phyloP scores from a whole-genome alignment of 371 early-diverging fungal genomes.

The Lichtheimia corymbifera region DNA sequence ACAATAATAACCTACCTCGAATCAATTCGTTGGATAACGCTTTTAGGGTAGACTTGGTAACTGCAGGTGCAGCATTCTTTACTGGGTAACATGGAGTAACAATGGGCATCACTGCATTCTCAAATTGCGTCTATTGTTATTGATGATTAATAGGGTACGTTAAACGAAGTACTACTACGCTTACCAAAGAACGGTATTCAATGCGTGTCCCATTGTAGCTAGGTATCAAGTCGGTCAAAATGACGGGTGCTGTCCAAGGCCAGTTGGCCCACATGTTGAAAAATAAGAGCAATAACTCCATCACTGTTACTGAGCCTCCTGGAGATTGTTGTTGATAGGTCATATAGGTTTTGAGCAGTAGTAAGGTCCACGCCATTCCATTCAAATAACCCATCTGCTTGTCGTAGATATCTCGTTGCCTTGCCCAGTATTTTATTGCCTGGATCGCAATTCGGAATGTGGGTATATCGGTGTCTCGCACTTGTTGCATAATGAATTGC shows the following conservation, averaged over 20 bases:
- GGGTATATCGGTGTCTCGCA: conserved; percentile 11
- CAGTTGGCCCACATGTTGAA: conserved; percentile 36
- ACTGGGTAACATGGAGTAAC: conserved; percentile 47
- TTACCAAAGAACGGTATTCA: conserved; percentile 18
- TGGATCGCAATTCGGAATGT: conserved; percentile 27
- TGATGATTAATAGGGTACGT: too few species aligned
- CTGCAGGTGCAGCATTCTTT: conserved; percentile 27
- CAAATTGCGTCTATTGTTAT: conserved; percentile 18
- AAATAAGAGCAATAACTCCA: conserved; percentile 20
- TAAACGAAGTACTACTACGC: background rate
- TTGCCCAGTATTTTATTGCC: conserved; percentile 41
- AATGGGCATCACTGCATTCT: conserved; percentile 38
- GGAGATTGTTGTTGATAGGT: background rate
- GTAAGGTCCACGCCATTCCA: conserved; percentile 33
- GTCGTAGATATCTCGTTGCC: conserved; percentile 30
- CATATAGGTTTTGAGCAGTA: conserved; percentile 37
- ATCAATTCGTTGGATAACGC: conserved; percentile 30
- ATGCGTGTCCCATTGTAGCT: conserved; percentile 17
- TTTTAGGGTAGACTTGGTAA: conserved; percentile 29
- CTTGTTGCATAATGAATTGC: conserved; percentile 21
- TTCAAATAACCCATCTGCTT: conserved; percentile 45
- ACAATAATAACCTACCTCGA: conserved; percentile 26
- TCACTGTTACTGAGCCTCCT: conserved; percentile 2
- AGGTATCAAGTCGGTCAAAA: conserved; percentile 29
- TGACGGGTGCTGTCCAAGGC: conserved; percentile 43